Conservation (phyloP, 2,329 filamentous ascomycete genomes). For the Trichoderma sp. region DNA sequence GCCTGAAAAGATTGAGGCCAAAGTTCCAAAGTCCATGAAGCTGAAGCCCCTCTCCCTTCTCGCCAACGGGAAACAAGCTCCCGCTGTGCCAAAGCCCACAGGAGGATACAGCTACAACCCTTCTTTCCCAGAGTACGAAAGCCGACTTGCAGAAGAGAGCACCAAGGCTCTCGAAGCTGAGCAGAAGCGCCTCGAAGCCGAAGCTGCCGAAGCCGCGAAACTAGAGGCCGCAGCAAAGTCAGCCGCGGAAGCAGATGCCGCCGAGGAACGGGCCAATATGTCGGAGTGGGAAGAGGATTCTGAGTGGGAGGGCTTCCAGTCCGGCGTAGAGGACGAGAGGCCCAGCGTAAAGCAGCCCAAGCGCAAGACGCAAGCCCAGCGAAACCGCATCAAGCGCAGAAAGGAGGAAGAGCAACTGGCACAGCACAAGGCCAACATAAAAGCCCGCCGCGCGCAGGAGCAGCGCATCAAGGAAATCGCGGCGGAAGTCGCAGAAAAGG, state of each 20-base stretch:
- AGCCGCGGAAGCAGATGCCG: slow-evolving; percentile 71
- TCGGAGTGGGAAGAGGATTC: slow-evolving; percentile 83
- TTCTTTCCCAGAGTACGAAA: slow-evolving; percentile 79
- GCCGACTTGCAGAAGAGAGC: slow-evolving; percentile 70
- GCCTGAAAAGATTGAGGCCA: slow-evolving; percentile 61
- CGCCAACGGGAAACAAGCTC: slow-evolving; percentile 75
- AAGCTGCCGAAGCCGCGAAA: slow-evolving; percentile 64
- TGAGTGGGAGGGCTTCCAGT: slow-evolving; percentile 87
- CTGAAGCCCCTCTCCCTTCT: slow-evolving; percentile 76
- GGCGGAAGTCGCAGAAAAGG: slow-evolving; percentile 58
- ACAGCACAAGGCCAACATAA: slow-evolving; percentile 73
- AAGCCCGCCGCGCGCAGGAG: slow-evolving; percentile 69
- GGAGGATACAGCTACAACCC: slow-evolving; percentile 94
- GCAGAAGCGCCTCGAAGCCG: slow-evolving; percentile 65
- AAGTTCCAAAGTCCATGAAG: slow-evolving; percentile 72
- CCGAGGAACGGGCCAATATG: slow-evolving; percentile 62
- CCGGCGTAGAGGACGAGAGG: slow-evolving; percentile 68
- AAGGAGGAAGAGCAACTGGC: slow-evolving; percentile 80
- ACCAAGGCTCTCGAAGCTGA: slow-evolving; percentile 78
- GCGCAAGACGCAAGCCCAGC: slow-evolving; percentile 80
- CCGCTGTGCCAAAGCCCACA: slow-evolving; percentile 74
- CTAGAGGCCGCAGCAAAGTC: slow-evolving; percentile 67
- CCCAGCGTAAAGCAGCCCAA: slow-evolving; percentile 66
- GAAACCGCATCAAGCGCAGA: slow-evolving; percentile 83
- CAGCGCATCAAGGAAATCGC: slow-evolving; percentile 70